Base-by-base conservation (phyloP, 495 filamentous ascomycete genomes). In the Xylaria longipes region DNA sequence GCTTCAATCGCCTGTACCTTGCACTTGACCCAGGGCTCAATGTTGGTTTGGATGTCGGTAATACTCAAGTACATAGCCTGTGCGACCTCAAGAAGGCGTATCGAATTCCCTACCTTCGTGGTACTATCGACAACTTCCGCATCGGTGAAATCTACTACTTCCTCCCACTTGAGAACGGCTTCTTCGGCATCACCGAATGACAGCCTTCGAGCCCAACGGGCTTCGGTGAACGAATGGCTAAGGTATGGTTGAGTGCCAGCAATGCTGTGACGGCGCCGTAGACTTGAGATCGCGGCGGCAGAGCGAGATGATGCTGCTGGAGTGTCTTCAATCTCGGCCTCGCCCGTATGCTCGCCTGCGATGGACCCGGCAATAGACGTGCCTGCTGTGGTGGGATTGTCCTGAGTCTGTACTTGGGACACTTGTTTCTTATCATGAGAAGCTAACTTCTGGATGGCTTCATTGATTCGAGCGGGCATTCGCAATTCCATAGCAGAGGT, bases 171-270 rank as follows among this genome's bases (percentile, higher is more conserved):
- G n/a, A 97, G 84, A 4, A 97, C 80, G 39, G 91, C 94, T 71
- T 97, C 94, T 79, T 97, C 93, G n/a, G 94, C 95, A 52, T 89
- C 86, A 72, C 91, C 92, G 77, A 98, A 98, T 5, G 94, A 97
- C 69, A 98, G 84, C 64, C 94, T 92, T 6, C 94, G 89, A 0
- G 94, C 89, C 87, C 90, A 97, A 67, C 87, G 87, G 20, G 85
- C 84, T 56, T 92, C 87, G 66, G 87, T 83, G 15, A 84, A 77
- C 9, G 78, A 73, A 14, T 82, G 74, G 54, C 76, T 69, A 3
- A 76, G 75, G 45, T 70, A 25, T 66, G 75, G 68, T 65, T 68
- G 81, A 70, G 80, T 74, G 67, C 72, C 82, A 76, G 78, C 80
- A 75, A 85, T 73, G 71, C 87, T 90, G 41, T 87, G 82, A 5